Evolutionary conservation across 768 basidiomycete genomes (phyloP), one percentile per base, ranked within the genome.

Genomic region (Lanmaoa rubissima): DNA sequence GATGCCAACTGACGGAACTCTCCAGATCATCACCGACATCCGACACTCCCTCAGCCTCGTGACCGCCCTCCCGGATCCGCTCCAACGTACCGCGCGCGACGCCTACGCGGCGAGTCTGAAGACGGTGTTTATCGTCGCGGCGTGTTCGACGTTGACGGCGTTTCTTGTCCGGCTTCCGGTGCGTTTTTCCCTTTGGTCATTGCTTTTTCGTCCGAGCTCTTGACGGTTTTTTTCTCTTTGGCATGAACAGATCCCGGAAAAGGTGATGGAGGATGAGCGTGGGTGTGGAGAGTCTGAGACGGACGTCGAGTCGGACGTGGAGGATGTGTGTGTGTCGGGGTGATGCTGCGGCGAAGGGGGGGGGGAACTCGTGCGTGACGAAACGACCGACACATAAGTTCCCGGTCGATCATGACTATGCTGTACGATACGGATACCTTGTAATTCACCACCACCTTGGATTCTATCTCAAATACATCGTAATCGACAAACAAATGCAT

Each of bases 11-110:
- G 11, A 44, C n/a, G n/a, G 21, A 24, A 8, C 2, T 8, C 4
- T 13, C n/a, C n/a, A 62, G 61, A 38, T 66, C 13, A 67, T 67
- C 13, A 5, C 43, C 2, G 56, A 59, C 5, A 68, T 65, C 26
- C 51, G 63, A 0, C 65, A 65, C 39, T 65, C 65, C 0, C 45
- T 66, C 7, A 64, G 45, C 24, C 59, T 66, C 4, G 62, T 66
- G 2, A 28, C 11, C 1, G 21, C 42, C 1, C 53, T 66, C 3
- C 63, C 55, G 1, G 38, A 59, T 0, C 56, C 58, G 1, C 32
- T 67, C 0, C 65, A 62, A 14, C 66, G 53, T n/a, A 31, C 52
- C 4, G 54, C 58, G 6, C 57, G 65, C 1, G 66, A 68, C 16
- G 51, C 66, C 0, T 66, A 67, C 14, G 65, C 65, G 3, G 62